Conservation (phyloP, 2,329 filamentous ascomycete genomes). For the Pseudocercospora crystallina region DNA sequence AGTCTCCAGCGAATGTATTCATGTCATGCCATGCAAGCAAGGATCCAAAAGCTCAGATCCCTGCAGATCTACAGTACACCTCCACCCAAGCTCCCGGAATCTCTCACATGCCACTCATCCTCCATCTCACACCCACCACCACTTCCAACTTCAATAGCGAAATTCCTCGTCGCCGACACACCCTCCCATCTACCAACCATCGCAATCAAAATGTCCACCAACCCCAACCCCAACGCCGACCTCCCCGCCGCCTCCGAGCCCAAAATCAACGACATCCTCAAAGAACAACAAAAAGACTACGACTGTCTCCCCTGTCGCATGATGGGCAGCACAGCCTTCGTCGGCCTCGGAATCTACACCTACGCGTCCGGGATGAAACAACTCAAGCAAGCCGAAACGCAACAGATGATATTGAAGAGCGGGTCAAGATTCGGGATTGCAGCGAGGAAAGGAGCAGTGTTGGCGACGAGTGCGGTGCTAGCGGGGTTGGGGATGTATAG, state of each 20-base stretch:
- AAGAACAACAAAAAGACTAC: constrained; percentile 28
- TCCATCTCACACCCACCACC: background rate
- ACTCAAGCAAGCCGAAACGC: constrained; percentile 41
- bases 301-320: constrained; percentile 36
- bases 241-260: constrained; percentile 22
- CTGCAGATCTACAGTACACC: too few species aligned
- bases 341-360: constrained; percentile 48
- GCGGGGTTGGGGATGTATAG: constrained; percentile 48
- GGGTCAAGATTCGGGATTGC: constrained; percentile 44
- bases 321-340: constrained; percentile 43
- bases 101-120: background rate
- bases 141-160: background rate
- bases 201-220: background rate
- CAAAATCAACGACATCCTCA: constrained; percentile 24
- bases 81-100: too few species aligned
- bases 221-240: constrained; percentile 3
- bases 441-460: constrained; percentile 42
- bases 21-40: too few species aligned
- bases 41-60: too few species aligned
- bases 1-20: background rate
- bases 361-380: constrained; percentile 49
- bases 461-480: constrained; percentile 40
- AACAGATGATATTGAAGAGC: constrained; percentile 42
- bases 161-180: too few species aligned
- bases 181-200: background rate